Percentiles rank a stretch among this genome's conserved stretches.
Evolutionary conservation across 768 basidiomycete genomes (phyloP).

Genomic region (Cystofilobasidium ferigula): DNA sequence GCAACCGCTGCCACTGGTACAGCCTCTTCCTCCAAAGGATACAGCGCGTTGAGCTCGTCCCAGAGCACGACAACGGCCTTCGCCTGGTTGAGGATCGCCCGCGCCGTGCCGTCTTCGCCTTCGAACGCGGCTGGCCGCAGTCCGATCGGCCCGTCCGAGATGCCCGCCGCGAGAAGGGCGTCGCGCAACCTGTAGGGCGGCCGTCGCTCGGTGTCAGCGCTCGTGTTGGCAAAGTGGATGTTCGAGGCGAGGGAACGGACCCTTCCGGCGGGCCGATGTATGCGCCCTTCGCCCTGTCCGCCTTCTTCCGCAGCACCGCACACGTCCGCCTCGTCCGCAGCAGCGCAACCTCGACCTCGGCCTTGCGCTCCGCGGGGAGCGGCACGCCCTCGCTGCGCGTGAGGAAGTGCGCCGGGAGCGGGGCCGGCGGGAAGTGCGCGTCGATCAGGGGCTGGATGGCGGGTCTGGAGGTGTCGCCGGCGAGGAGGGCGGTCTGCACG

Average conservation of each 20-base stretch:
- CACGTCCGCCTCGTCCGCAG: not conserved
- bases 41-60: not conserved
- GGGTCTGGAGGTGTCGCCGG: not conserved
- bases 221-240: too few species aligned
- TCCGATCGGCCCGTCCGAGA: not conserved
- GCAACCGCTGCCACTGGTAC: not conserved
- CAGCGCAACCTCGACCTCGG: not conserved
- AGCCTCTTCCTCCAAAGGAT: too few species aligned
- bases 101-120: not conserved
- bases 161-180: not conserved
- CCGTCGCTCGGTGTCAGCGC: too few species aligned
- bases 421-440: not conserved
- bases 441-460: not conserved
- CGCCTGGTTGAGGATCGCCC: not conserved
- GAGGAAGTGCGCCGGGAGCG: not conserved
- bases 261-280: not conserved
- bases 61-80: not conserved
- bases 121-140: not conserved
- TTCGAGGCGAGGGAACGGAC: not conserved
- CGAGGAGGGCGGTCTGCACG: not conserved
- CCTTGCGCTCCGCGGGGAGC: not conserved
- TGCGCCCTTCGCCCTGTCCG: not conserved
- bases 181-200: not conserved
- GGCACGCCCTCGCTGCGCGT: not conserved
- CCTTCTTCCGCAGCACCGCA: not conserved